These are phyloP conservation scores for Zanthoxylum bungeanum DNA, from an alignment of 345 rosid genomes.

Conservation along the genomic window DNA sequence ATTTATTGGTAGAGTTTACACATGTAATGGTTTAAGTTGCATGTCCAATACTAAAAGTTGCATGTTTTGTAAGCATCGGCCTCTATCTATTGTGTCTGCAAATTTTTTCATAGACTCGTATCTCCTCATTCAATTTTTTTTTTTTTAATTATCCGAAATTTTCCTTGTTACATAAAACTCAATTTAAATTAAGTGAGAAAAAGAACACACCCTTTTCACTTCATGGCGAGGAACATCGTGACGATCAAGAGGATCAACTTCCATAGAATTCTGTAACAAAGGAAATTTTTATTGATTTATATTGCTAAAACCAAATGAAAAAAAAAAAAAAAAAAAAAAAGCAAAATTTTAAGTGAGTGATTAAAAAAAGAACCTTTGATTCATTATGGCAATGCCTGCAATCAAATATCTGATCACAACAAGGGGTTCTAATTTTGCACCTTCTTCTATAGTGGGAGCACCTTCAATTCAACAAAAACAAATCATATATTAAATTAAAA, in stretches of 20 bases:
- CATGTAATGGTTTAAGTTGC: no score
- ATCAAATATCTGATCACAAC: constrained; percentile 47
- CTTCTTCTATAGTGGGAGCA: constrained; percentile 49
- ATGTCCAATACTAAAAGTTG: no score
- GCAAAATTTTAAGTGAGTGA: no score
- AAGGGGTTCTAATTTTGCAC: constrained; percentile 53
- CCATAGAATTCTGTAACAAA: constrained; percentile 31
- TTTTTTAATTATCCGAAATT: no score
- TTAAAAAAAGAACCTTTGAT: constrained; percentile 29
- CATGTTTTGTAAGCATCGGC: no score
- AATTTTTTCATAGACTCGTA: neutral
- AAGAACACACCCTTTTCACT: constrained; percentile 31
- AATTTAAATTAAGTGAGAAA: no score
- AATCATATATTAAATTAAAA: neutral
- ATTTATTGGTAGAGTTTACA: no score
- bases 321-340: neutral
- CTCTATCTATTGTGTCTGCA: neutral
- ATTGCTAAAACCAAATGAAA: neutral
- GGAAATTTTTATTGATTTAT: neutral
- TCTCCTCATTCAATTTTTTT: neutral
- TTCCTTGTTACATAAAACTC: neutral
- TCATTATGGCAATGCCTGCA: constrained; percentile 57
- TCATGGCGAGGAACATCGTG: constrained; percentile 55
- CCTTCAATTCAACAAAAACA: constrained; percentile 12
- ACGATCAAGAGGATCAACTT: constrained; percentile 31